phyloP scores from a whole-genome alignment of 129 eudicot genomes.

The Smallanthus sonchifolius region DNA sequence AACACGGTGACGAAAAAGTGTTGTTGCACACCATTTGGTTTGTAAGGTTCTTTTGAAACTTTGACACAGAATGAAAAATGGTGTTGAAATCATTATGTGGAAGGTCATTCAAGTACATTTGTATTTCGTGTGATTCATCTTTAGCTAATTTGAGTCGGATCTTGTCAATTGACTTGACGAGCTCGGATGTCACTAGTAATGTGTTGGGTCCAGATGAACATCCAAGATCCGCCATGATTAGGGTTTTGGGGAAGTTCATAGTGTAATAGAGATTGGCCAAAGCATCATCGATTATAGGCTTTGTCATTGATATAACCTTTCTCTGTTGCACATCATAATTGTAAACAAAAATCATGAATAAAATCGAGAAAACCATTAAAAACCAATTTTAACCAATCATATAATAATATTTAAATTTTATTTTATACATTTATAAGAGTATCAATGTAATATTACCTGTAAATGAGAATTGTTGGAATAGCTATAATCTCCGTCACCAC shows the following conservation, averaged over 20 bases:
- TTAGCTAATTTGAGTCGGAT: conserved; percentile 25
- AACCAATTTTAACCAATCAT: too few species aligned
- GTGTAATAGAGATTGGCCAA: conserved; percentile 33
- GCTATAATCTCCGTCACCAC: conserved; percentile 64
- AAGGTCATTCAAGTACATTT: conserved; percentile 67
- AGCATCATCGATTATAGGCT: conserved; percentile 53
- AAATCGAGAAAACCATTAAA: too few species aligned
- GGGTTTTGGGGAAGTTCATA: conserved; percentile 30
- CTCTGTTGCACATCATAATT: conserved; percentile 28
- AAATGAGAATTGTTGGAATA: conserved; percentile 68
- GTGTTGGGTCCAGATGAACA: conserved; percentile 88
- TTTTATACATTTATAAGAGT: too few species aligned
- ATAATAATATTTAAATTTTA: too few species aligned
- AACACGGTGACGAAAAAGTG: conserved; percentile 36
- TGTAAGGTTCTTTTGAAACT: conserved; percentile 34
- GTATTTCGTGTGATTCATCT: conserved; percentile 42
- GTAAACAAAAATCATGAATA: background rate
- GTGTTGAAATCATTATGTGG: conserved; percentile 78
- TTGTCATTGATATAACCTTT: conserved; percentile 51
- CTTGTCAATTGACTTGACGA: conserved; percentile 34
- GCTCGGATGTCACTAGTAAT: conserved; percentile 32
- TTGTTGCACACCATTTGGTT: conserved; percentile 23
- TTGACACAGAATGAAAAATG: conserved; percentile 45
- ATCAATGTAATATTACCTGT: too few species aligned
- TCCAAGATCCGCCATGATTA: conserved; percentile 73